Conservation (phyloP, 2,329 filamentous ascomycete species). For the Sporothrix sp. region DNA sequence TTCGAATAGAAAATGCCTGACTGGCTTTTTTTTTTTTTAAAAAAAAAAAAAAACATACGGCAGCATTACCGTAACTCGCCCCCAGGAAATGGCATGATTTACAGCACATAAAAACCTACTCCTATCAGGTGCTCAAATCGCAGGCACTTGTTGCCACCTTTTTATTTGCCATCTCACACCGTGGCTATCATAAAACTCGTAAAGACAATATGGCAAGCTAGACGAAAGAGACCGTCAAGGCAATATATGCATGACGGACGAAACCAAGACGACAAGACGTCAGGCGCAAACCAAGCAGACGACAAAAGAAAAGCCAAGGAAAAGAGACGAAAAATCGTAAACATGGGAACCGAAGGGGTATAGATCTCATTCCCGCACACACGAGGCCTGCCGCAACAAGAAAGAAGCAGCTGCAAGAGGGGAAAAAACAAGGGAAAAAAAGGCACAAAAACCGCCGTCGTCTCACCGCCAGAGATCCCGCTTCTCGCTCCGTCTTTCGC, state of each 20-base stretch:
- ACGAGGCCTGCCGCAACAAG: neutral
- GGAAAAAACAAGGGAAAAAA: neutral
- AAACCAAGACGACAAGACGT: no score
- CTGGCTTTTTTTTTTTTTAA: neutral
- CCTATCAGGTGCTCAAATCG: no score
- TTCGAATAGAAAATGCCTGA: no score
- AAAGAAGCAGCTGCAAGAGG: neutral
- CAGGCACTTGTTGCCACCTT: no score
- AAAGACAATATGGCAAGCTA: no score
- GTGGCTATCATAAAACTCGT: no score
- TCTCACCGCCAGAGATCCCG: constrained; percentile 35
- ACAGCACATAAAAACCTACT: no score
- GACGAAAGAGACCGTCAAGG: no score
- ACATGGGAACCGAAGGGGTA: neutral
- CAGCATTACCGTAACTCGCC: no score
- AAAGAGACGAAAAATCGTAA: neutral
- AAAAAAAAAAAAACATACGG: neutral
- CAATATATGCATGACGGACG: no score
- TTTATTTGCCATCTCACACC: no score
- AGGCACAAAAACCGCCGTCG: neutral
- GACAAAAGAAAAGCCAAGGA: neutral
- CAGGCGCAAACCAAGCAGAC: neutral
- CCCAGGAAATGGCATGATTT: no score
- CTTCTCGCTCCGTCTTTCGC: constrained; percentile 28
- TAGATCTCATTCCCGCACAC: neutral